Evolutionary conservation across 768 basidiomycete species (phyloP).

Genomic region (Omphalotus guepiniiformis): DNA sequence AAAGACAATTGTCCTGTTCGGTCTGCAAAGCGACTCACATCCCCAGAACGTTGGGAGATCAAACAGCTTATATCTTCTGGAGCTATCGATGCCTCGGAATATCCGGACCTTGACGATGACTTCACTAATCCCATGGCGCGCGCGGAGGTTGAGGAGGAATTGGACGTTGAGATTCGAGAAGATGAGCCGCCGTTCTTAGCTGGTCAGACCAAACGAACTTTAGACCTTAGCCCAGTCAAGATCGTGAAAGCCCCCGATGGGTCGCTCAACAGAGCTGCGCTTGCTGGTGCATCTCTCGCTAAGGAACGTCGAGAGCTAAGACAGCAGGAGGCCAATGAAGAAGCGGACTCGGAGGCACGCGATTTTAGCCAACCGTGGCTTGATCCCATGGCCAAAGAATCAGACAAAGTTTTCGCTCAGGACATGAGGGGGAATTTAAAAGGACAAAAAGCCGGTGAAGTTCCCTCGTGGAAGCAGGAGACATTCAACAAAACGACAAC

Average conservation of each 20-base stretch:
- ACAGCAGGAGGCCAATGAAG: slow-evolving; percentile 91
- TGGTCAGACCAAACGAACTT: slow-evolving; percentile 93
- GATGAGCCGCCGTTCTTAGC: slow-evolving; percentile 95
- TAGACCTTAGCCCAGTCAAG: slow-evolving; percentile 96
- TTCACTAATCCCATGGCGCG: slow-evolving; percentile 70
- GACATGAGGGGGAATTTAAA: slow-evolving; percentile 80
- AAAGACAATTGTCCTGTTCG: slow-evolving; percentile 53
- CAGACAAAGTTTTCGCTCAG: slow-evolving; percentile 88
- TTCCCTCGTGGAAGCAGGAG: slow-evolving; percentile 87
- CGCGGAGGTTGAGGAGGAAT: slow-evolving; percentile 90
- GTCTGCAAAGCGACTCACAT: slow-evolving; percentile 87
- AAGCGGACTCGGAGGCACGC: slow-evolving; percentile 89
- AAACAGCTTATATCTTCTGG: slow-evolving; percentile 98
- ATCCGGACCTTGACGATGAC: slow-evolving; percentile 89
- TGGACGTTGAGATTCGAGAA: slow-evolving; percentile 96
- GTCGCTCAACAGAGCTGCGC: slow-evolving; percentile 90
- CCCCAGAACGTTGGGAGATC: slow-evolving; percentile 98
- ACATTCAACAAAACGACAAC: slow-evolving; percentile 95
- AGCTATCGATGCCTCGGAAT: slow-evolving; percentile 86
- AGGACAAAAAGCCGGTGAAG: slow-evolving; percentile 78
- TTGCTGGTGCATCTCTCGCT: slow-evolving; percentile 88
- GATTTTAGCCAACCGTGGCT: slow-evolving; percentile 97
- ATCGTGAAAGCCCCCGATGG: slow-evolving; percentile 99
- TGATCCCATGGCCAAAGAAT: slow-evolving; percentile 91
- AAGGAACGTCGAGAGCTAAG: slow-evolving; percentile 94